Conservation (phyloP, 768 basidiomycete genomes). For the Rhodotorula paludigena region DNA sequence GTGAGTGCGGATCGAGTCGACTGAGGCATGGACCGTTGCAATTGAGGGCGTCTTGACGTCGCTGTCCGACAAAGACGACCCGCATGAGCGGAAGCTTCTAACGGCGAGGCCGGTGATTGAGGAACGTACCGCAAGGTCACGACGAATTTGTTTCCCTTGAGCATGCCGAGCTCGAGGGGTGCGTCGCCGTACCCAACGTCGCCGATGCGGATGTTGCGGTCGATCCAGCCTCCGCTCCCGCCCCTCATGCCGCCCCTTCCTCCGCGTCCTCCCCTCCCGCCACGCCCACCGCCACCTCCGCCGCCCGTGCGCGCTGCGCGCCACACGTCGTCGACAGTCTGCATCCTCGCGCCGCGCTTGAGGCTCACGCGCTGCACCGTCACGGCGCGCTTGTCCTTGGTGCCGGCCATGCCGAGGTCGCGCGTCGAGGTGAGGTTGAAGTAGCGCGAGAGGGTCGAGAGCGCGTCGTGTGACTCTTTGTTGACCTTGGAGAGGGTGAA, state of each 20-base stretch:
- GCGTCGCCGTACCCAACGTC: constrained; percentile 81
- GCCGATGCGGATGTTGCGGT: constrained; percentile 79
- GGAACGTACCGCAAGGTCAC: constrained; percentile 79
- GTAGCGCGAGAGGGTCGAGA: constrained; percentile 69
- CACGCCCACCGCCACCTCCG: constrained; percentile 44
- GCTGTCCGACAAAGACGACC: too few species aligned
- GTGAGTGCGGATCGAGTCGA: constrained; percentile 69
- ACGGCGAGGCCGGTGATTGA: not conserved
- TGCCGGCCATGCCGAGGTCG: constrained; percentile 85
- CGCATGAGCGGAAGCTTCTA: not conserved
- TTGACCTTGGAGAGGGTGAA: constrained; percentile 97
- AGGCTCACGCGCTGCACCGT: constrained; percentile 87
- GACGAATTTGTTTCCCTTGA: constrained; percentile 91
- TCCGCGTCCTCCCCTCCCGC: constrained; percentile 33
- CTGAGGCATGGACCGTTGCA: constrained; percentile 66
- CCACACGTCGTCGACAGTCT: constrained; percentile 75
- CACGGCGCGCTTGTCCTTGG: constrained; percentile 96
- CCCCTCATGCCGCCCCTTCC: constrained; percentile 17
- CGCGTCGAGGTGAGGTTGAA: constrained; percentile 66
- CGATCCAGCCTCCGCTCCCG: constrained; percentile 53
- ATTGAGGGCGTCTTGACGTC: constrained; percentile 75
- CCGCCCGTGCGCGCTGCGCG: constrained; percentile 50
- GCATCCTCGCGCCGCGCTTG: constrained; percentile 61
- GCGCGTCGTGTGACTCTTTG: constrained; percentile 91
- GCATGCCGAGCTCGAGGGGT: constrained; percentile 83